Conservation (phyloP, 106 monocot genomes). For the Phalaenopsis equestris region DNA sequence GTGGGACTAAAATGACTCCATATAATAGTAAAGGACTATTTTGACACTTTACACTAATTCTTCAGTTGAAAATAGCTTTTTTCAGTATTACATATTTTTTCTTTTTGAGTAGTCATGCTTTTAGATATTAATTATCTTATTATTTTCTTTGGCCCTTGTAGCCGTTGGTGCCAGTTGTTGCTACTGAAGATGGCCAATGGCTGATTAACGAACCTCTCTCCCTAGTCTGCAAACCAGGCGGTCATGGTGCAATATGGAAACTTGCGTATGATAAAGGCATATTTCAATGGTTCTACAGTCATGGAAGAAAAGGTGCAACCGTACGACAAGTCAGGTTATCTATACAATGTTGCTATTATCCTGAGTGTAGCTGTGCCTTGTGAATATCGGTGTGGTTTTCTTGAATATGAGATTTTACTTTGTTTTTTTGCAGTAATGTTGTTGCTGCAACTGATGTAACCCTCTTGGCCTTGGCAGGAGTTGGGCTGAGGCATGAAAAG, state of each 20-base stretch:
- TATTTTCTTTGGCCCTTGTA: slow-evolving; percentile 15
- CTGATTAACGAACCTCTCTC: slow-evolving; percentile 42
- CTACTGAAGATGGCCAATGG: slow-evolving; percentile 85
- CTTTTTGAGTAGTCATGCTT: not conserved
- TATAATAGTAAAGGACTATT: too few relatives aligned
- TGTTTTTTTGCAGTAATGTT: slow-evolving; percentile 67
- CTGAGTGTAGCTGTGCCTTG: not conserved
- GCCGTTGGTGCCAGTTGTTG: slow-evolving; percentile 91
- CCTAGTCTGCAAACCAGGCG: slow-evolving; percentile 89
- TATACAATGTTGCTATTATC: not conserved
- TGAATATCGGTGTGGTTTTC: not conserved
- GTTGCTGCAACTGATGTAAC: slow-evolving; percentile 98
- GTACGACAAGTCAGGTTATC: slow-evolving; percentile 96
- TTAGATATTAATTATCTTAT: not conserved
- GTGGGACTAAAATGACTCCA: too few relatives aligned
- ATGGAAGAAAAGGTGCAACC: slow-evolving; percentile 87
- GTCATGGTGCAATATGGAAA: slow-evolving; percentile 98
- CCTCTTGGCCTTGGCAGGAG: slow-evolving; percentile 78
- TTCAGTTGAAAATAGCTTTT: not conserved
- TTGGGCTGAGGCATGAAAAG: slow-evolving; percentile 68
- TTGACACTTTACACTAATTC: not conserved
- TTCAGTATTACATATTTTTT: not conserved
- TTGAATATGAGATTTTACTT: not conserved
- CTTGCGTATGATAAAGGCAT: slow-evolving; percentile 92
- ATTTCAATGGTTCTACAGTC: slow-evolving; percentile 73